phyloP scores from a whole-genome alignment of 306 rosid species.

The Vicia sativa region DNA sequence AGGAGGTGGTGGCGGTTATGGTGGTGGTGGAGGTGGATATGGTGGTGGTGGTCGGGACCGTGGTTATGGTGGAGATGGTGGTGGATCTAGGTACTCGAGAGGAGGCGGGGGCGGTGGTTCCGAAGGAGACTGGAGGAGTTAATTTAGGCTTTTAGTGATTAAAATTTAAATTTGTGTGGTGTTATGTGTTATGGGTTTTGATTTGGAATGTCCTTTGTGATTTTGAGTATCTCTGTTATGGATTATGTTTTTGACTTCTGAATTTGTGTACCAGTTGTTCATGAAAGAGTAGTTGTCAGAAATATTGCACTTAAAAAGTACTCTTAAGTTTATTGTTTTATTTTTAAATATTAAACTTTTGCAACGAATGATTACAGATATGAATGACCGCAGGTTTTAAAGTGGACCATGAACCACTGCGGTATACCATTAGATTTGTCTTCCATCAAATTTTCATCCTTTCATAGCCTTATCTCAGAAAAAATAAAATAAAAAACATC shows the following conservation, averaged over 20 bases:
- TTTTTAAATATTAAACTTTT: too few species aligned
- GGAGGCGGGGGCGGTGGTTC: slow-evolving; percentile 66
- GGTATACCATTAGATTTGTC: too few species aligned
- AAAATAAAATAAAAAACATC: too few species aligned
- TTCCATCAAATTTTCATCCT: too few species aligned
- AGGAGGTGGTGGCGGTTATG: slow-evolving; percentile 32
- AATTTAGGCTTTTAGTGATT: slow-evolving; percentile 4
- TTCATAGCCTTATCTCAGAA: too few species aligned
- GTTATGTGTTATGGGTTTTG: background rate
- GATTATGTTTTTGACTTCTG: slow-evolving; percentile 50
- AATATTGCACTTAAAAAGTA: background rate
- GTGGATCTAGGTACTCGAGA: slow-evolving; percentile 49
- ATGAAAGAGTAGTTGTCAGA: slow-evolving; percentile 25
- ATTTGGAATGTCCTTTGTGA: background rate
- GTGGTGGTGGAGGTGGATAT: slow-evolving; percentile 39
- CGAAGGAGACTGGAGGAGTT: slow-evolving; percentile 82
- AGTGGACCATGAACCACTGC: too few species aligned
- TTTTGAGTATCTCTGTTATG: background rate
- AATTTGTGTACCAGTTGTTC: slow-evolving; percentile 41
- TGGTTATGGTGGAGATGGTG: slow-evolving; percentile 46
- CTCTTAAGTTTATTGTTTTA: too few species aligned
- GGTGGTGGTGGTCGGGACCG: slow-evolving; percentile 50
- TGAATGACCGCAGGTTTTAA: too few species aligned
- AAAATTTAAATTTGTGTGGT: too few species aligned
- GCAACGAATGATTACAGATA: too few species aligned